phyloP scores from a whole-genome alignment of 2,329 filamentous ascomycete species.

The Basipetospora chlamydospora region DNA sequence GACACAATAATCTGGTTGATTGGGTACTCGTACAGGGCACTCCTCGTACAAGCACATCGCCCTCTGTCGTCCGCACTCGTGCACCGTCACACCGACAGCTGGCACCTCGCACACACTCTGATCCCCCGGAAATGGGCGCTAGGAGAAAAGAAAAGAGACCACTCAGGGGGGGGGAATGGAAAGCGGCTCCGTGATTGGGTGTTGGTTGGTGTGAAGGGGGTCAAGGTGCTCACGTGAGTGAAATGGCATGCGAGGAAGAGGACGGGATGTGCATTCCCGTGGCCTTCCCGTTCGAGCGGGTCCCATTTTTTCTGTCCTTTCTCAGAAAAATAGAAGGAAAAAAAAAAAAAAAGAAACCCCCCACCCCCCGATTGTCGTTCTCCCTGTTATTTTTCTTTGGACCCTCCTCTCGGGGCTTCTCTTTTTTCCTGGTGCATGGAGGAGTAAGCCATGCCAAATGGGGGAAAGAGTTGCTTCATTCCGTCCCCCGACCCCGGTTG shows the following conservation, averaged over 20 bases:
- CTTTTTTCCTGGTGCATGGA: no score
- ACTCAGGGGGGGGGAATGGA: background rate
- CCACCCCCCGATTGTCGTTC: background rate
- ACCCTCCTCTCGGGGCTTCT: background rate
- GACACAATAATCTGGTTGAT: no score
- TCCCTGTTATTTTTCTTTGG: background rate
- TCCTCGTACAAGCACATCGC: background rate
- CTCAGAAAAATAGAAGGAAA: no score
- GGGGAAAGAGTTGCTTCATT: background rate
- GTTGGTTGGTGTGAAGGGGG: background rate
- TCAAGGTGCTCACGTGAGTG: slow-evolving; percentile 2
- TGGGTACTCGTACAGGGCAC: no score
- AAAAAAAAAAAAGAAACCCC: background rate
- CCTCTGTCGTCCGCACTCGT: background rate
- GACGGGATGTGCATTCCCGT: slow-evolving; percentile 5
- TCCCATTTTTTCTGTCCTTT: background rate
- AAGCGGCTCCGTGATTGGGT: background rate
- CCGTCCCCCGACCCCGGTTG: background rate
- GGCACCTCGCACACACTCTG: background rate
- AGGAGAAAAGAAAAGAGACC: background rate
- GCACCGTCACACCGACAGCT: background rate
- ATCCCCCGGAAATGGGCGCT: background rate
- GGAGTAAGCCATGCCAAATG: background rate
- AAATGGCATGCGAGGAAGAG: slow-evolving; percentile 4
- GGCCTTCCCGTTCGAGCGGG: slow-evolving; percentile 1